phyloP scores from a whole-genome alignment of 129 eudicot genomes.

The Saposhnikovia divaricata region DNA sequence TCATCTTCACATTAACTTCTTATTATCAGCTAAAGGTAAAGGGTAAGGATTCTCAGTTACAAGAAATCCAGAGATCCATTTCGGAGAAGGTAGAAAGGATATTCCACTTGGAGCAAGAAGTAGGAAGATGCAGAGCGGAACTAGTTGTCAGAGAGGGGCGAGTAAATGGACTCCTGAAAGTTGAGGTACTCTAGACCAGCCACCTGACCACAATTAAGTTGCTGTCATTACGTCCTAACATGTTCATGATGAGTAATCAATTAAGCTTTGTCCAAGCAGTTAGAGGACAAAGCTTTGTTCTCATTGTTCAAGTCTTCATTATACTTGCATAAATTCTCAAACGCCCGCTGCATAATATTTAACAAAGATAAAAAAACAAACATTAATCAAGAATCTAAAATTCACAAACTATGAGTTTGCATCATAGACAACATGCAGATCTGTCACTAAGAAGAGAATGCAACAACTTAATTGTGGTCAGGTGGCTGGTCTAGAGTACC shows the following conservation, averaged over 20 bases:
- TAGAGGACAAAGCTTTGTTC: conserved; percentile 57
- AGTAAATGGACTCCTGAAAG: conserved; percentile 36
- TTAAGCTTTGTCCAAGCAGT: conserved; percentile 56
- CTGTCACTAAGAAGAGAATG: not conserved
- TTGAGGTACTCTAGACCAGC: conserved; percentile 24
- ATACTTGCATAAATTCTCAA: conserved; percentile 23
- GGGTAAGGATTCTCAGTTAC: conserved; percentile 66
- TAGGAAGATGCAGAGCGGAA: conserved; percentile 47
- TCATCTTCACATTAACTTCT: not conserved
- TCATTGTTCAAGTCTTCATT: conserved; percentile 54
- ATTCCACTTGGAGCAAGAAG: conserved; percentile 61
- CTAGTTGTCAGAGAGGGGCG: conserved; percentile 48
- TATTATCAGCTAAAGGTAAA: conserved; percentile 23
- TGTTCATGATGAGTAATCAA: not conserved
- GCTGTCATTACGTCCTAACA: not conserved
- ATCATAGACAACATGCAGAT: not conserved
- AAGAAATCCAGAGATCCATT: conserved; percentile 39
- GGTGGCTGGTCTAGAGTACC: conserved; percentile 11
- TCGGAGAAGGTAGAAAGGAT: conserved; percentile 49
- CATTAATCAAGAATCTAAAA: not conserved
- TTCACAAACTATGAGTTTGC: not conserved
- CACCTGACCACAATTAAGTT: not conserved
- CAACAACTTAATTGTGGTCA: not conserved
- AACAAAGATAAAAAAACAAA: not conserved
- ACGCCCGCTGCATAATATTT: conserved; percentile 23